Conservation (phyloP, 2,329 filamentous ascomycete species). For the Daldinia eschscholtzii region DNA sequence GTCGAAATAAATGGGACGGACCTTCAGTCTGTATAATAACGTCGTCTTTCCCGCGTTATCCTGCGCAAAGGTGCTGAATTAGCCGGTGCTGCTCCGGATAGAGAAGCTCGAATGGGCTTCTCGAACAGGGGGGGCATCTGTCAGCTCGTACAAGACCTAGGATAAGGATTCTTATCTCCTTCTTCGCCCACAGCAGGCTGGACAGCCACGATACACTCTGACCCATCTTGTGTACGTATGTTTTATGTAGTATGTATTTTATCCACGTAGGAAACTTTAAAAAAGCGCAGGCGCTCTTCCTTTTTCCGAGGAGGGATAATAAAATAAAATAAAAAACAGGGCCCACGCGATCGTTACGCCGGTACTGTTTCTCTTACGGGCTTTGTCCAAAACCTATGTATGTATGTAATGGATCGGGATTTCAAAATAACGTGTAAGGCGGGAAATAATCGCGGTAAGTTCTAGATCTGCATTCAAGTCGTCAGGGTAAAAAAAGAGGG, state of each 20-base stretch:
- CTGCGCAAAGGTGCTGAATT: slow-evolving; percentile 59
- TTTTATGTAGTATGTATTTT: slow-evolving; percentile 13
- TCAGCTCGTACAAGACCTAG: slow-evolving; percentile 80
- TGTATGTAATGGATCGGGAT: slow-evolving; percentile 5
- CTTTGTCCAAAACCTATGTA: slow-evolving; percentile 17
- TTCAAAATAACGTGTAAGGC: slow-evolving; percentile 19
- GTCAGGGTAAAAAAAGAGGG: slow-evolving; percentile 19
- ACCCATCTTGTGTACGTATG: slow-evolving; percentile 65
- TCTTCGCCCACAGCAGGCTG: slow-evolving; percentile 86
- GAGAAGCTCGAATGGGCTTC: slow-evolving; percentile 28
- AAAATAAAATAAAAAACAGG: neutral
- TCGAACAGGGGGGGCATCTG: slow-evolving; percentile 8
- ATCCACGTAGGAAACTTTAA: slow-evolving; percentile 19
- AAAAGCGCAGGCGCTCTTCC: slow-evolving; percentile 10
- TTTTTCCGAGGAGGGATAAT: slow-evolving; percentile 7
- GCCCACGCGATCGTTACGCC: slow-evolving; percentile 36
- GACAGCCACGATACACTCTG: slow-evolving; percentile 77
- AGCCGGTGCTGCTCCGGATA: slow-evolving; percentile 30
- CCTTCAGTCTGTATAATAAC: slow-evolving; percentile 94
- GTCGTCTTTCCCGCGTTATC: slow-evolving; percentile 99
- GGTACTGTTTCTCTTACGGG: slow-evolving; percentile 19
- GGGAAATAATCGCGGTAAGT: slow-evolving; percentile 17
- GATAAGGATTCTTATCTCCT: slow-evolving; percentile 97
- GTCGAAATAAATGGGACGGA: slow-evolving; percentile 55
- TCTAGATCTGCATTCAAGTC: slow-evolving; percentile 19